phyloP scores from a whole-genome alignment of 1,139 yeast species.

The Saccharomycopsis phalli region DNA sequence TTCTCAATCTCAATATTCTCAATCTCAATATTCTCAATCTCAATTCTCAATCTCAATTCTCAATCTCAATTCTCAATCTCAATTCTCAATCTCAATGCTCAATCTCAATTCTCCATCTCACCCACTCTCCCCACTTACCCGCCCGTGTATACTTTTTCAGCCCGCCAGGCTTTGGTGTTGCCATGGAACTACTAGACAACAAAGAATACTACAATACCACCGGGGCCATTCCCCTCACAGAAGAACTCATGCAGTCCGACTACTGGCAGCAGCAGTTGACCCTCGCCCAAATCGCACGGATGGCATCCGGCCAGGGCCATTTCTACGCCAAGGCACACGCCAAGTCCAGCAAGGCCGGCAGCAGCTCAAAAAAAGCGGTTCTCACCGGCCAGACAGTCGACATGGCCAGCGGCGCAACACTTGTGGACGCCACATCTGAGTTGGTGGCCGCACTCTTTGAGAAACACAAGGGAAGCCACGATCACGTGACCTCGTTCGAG shows the following conservation, averaged over 20 bases:
- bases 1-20: no score
- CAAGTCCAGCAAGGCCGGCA: constrained; percentile 54
- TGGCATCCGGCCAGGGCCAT: constrained; percentile 45
- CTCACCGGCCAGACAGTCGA: constrained; percentile 26
- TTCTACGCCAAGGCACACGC: constrained; percentile 92
- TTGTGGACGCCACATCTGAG: constrained; percentile 21
- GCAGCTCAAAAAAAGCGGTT: constrained; percentile 26
- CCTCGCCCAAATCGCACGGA: constrained; percentile 68
- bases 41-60: no score
- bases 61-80: no score
- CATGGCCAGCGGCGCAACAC: constrained; percentile 5
- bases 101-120: no score
- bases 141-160: no score
- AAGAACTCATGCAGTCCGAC: constrained; percentile 38
- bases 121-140: no score
- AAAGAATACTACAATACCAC: no score
- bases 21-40: no score
- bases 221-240: no score
- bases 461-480: constrained; percentile 17
- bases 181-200: no score
- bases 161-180: no score
- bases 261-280: constrained; percentile 88
- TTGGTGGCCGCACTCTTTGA: constrained; percentile 21
- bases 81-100: no score
- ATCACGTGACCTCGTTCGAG: neutral